Evolutionary conservation across 257 asterid species (phyloP).

Genomic region (Plantago ovata): DNA sequence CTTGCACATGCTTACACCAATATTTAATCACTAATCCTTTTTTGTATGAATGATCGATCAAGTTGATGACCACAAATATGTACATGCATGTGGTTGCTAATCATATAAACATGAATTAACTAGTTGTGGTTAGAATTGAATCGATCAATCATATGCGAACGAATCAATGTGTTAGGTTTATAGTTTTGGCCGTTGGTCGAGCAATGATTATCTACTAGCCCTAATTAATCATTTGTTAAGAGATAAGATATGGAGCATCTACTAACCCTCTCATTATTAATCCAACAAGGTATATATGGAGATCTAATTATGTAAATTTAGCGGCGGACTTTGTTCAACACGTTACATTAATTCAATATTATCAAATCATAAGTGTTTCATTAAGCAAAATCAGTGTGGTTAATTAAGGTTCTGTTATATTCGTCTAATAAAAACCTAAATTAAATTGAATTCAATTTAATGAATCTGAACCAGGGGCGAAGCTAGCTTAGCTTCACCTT

Average conservation of each 20-base stretch:
- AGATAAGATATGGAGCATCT: constrained; percentile 7
- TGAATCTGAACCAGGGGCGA: too few relatives aligned
- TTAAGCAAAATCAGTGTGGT: too few relatives aligned
- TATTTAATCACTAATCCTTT: too few relatives aligned
- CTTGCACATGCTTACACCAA: too few relatives aligned
- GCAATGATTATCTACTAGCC: background rate
- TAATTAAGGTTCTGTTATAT: too few relatives aligned
- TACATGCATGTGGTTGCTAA: background rate
- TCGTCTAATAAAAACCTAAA: too few relatives aligned
- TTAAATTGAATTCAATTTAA: too few relatives aligned
- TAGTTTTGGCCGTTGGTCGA: background rate
- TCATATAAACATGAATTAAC: background rate
- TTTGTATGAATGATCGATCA: background rate
- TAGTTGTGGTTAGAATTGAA: constrained; percentile 1
- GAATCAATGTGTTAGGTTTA: constrained; percentile 6
- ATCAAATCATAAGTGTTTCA: too few relatives aligned
- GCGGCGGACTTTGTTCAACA: too few relatives aligned
- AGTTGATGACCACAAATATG: background rate
- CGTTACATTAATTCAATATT: too few relatives aligned
- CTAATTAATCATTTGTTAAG: constrained; percentile 1
- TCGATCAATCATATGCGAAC: background rate
- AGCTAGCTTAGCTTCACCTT: too few relatives aligned
- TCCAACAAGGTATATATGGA: background rate
- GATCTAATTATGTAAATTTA: too few relatives aligned
- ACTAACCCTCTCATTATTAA: background rate